Conservation (phyloP, 352 stramenopile species). For the Phytopythium delawarense region DNA sequence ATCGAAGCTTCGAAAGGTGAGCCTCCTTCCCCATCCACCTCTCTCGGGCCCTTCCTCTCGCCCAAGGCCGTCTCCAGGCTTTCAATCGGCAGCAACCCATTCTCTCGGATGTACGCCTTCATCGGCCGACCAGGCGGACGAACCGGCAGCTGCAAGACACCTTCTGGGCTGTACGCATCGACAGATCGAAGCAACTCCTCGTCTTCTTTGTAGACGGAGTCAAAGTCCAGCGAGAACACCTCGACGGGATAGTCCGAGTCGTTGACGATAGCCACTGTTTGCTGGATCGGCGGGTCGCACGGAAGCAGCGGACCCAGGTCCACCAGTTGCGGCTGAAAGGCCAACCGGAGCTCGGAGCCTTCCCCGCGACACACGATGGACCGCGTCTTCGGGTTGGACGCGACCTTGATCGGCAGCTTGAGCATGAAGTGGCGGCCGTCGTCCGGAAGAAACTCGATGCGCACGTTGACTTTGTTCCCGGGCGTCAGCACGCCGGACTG, state of each 20-base stretch:
- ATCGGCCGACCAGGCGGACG: slow-evolving; percentile 60
- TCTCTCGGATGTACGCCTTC: slow-evolving; percentile 46
- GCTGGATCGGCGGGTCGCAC: slow-evolving; percentile 37
- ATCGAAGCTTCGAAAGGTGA: not conserved
- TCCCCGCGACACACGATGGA: slow-evolving; percentile 76
- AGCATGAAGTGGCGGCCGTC: slow-evolving; percentile 73
- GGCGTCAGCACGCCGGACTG: slow-evolving; percentile 68
- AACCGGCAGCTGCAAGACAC: slow-evolving; percentile 68
- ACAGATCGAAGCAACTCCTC: slow-evolving; percentile 75
- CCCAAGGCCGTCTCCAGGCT: not conserved
- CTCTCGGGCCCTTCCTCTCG: not conserved
- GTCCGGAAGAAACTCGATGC: slow-evolving; percentile 89
- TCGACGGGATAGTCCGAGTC: slow-evolving; percentile 88
- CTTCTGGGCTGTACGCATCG: slow-evolving; percentile 53
- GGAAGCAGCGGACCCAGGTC: slow-evolving; percentile 88
- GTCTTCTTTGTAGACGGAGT: slow-evolving; percentile 76
- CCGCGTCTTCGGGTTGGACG: slow-evolving; percentile 70
- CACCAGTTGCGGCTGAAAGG: slow-evolving; percentile 76
- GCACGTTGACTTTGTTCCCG: slow-evolving; percentile 78
- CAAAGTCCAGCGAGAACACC: slow-evolving; percentile 91
- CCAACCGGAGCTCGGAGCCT: slow-evolving; percentile 72
- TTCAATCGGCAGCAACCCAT: slow-evolving; percentile 26
- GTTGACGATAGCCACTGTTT: slow-evolving; percentile 80
- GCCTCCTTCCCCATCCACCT: not conserved
- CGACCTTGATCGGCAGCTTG: slow-evolving; percentile 88